Conservation (phyloP, 768 basidiomycete genomes). For the Auriscalpium orientale region DNA sequence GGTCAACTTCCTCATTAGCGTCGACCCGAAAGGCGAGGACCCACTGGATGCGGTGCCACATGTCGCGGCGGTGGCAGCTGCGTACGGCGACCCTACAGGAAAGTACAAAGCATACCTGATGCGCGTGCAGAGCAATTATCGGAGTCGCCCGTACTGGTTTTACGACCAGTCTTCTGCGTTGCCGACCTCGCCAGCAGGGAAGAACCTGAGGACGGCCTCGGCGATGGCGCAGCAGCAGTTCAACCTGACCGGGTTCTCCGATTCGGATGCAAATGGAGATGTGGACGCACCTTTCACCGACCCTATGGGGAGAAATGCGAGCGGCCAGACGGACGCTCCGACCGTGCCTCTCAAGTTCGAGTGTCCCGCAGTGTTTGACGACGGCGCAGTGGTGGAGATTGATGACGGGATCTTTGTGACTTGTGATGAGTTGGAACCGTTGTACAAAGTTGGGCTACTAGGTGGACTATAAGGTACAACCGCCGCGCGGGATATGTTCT, state of each 20-base stretch:
- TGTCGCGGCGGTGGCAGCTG: conserved; percentile 43
- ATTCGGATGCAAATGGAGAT: neutral
- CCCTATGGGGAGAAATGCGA: neutral
- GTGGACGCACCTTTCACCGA: neutral
- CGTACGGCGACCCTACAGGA: conserved; percentile 46
- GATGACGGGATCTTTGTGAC: conserved; percentile 36
- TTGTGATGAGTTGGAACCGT: conserved; percentile 35
- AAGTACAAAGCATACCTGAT: conserved; percentile 39
- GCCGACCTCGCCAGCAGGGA: conserved; percentile 27
- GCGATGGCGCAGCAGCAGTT: neutral
- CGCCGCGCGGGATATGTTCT: neutral
- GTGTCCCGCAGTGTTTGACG: conserved; percentile 33
- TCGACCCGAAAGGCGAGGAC: conserved; percentile 35
- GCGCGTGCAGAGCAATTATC: conserved; percentile 26
- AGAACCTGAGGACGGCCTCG: too few species aligned
- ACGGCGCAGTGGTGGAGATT: conserved; percentile 26
- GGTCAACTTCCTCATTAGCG: conserved; percentile 37
- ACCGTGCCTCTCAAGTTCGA: conserved; percentile 21
- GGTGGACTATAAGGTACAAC: neutral
- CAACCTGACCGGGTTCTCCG: neutral
- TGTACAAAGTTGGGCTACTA: conserved; percentile 18
- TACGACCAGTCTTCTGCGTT: conserved; percentile 40
- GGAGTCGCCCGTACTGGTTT: conserved; percentile 36
- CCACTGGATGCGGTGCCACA: conserved; percentile 37
- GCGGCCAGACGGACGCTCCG: neutral